Percentiles rank a stretch among this genome's conserved stretches.
Conservation (phyloP, 2,329 filamentous ascomycete genomes). For the Aspergillus ochraceus region DNA sequence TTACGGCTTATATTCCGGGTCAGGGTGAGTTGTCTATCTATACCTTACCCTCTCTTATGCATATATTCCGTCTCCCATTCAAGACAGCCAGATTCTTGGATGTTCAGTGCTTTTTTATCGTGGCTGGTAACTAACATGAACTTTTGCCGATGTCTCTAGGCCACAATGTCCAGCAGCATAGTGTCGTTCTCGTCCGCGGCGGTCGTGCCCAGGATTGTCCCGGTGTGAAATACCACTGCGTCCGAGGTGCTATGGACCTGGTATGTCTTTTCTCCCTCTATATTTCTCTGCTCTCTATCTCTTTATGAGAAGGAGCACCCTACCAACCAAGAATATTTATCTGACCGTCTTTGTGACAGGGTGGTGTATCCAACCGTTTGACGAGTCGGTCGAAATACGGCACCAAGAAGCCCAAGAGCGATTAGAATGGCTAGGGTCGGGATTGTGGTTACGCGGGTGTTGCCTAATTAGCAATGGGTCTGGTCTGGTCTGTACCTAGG, state of each 20-base stretch:
- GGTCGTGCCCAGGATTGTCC: slow-evolving; percentile 95
- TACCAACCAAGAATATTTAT: not conserved
- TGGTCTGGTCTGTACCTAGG: not conserved
- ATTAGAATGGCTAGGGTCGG: slow-evolving; percentile 33
- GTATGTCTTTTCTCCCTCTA: slow-evolving; percentile 56
- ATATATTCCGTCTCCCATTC: no score
- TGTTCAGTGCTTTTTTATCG: not conserved
- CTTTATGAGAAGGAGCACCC: not conserved
- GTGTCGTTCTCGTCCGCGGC: slow-evolving; percentile 91
- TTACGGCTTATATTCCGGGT: slow-evolving; percentile 93
- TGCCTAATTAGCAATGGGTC: not conserved
- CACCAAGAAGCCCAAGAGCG: slow-evolving; percentile 96
- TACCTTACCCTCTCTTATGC: no score
- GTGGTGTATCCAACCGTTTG: slow-evolving; percentile 81
- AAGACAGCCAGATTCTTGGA: no score
- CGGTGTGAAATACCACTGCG: slow-evolving; percentile 93
- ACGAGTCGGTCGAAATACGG: slow-evolving; percentile 94
- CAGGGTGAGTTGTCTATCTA: slow-evolving; percentile 60
- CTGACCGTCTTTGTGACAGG: slow-evolving; percentile 54
- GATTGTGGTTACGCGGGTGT: not conserved
- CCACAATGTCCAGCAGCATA: slow-evolving; percentile 99
- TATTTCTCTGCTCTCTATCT: not conserved
- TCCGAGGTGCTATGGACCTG: slow-evolving; percentile 88
- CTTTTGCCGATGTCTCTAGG: slow-evolving; percentile 46
- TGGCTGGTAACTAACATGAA: not conserved